Evolutionary conservation across 1,139 yeast genomes (phyloP), one percentile per base, ranked within the genome.

Genomic region (Spencermartinsiella ligniputridi): DNA sequence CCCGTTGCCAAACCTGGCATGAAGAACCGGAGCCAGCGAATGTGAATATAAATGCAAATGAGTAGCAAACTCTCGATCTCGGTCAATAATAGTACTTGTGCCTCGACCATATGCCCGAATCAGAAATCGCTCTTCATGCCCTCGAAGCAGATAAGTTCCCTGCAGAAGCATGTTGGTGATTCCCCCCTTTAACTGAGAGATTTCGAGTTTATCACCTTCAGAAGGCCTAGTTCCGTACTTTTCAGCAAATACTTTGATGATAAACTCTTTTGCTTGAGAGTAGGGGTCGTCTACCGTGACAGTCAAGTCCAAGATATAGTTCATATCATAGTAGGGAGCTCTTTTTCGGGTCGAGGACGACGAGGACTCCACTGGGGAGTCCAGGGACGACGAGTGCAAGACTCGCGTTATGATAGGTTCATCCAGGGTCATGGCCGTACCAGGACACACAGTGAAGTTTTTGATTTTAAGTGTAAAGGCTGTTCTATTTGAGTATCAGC

Each of bases 51-150:
- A 69, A 40, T 79, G 76, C 45, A 80, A 63, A 60, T 84, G 92
- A 52, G 84, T 81, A 25, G 83, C 81, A 59, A 80, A 82, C 60
- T 85, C 95, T 27, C 90, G 69, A 55, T 82, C 83, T 52, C 95
- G 70, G 61, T 84, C 89, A 36, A 85, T 85, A 46, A 85, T 83
- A 33, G 81, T 67, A 48, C 75, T 76, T 0, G 95, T 85, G 15
- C 90, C 90, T 46, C 78, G 76, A 8, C 95, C 95, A 54, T 84
- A 85, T 0, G 85, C 82, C 47, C 95, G 69, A 50, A 83, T 80
- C 35, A 85, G 70, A 2, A 82, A 81, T 4, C 66, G 66, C 30
- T 44, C 53, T 42, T 56, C 44, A 41, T 40, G 37, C 17, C 42
- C 34, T n/a, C 47, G 29, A 19, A 32, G 27, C 22, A 41, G 39